A percentile compares a stretch with the other conserved stretches of the same genome.
These are phyloP conservation scores for Solanum paucissectum DNA, from an alignment of 257 asterid genomes.

Conservation along the genomic window DNA sequence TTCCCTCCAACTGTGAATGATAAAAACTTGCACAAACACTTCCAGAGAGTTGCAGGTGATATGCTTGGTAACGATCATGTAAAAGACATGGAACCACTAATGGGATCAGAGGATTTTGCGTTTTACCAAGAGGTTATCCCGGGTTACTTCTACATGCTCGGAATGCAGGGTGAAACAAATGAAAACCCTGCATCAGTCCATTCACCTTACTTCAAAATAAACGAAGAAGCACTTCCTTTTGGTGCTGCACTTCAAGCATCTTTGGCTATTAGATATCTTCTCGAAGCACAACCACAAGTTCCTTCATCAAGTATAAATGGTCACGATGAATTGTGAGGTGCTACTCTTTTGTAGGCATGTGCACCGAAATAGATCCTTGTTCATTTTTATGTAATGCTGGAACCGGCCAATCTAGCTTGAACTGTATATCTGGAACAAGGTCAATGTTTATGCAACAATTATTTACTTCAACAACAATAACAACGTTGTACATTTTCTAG, in stretches of 20 bases:
- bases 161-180: conserved; percentile 42
- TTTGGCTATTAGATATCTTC: conserved; percentile 50
- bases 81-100: conserved; percentile 46
- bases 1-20: conserved; percentile 75
- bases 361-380: not conserved
- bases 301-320: conserved; percentile 5
- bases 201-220: conserved; percentile 56
- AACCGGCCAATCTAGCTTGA: not conserved
- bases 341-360: not conserved
- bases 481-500: not conserved
- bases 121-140: conserved; percentile 68
- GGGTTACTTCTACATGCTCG: conserved; percentile 67
- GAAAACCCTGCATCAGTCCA: conserved; percentile 34
- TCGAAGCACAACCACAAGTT: conserved; percentile 15
- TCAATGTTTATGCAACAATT: not conserved
- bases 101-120: conserved; percentile 89
- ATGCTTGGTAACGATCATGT: conserved; percentile 46
- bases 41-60: conserved; percentile 50
- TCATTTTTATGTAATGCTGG: not conserved
- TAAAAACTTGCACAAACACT: conserved; percentile 37
- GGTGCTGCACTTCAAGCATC: conserved; percentile 98
- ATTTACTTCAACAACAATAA: not conserved
- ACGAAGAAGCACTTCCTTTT: conserved; percentile 63
- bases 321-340: conserved; percentile 52
- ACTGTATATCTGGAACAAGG: not conserved